phyloP scores from a whole-genome alignment of 805 yeast genomes.

The Yamadazyma nakazawae region DNA sequence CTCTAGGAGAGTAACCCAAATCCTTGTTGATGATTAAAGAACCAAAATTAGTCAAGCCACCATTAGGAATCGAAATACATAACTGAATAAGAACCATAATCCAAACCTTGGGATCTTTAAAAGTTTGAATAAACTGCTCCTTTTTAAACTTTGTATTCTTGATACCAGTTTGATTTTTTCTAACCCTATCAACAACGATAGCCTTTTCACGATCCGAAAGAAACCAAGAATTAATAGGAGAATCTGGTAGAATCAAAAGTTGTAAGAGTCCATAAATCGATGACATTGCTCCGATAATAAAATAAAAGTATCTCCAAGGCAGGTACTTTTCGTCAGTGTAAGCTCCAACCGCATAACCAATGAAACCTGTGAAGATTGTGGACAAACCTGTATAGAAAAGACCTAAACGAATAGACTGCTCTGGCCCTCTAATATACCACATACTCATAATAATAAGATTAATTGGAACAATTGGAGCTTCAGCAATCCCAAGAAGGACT shows the following conservation, averaged over 20 bases:
- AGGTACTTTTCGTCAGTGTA: slow-evolving; percentile 38
- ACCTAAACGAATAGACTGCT: slow-evolving; percentile 33
- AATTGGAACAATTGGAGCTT: slow-evolving; percentile 36
- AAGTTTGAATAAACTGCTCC: slow-evolving; percentile 34
- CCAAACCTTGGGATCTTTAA: slow-evolving; percentile 34
- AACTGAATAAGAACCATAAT: slow-evolving; percentile 25
- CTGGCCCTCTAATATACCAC: slow-evolving; percentile 32
- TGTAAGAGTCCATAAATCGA: slow-evolving; percentile 48
- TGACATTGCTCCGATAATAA: slow-evolving; percentile 54
- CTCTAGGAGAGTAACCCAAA: slow-evolving; percentile 15
- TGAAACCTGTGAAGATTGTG: slow-evolving; percentile 34
- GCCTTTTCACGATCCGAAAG: slow-evolving; percentile 30
- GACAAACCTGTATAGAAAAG: slow-evolving; percentile 33
- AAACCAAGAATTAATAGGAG: slow-evolving; percentile 33
- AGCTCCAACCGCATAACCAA: slow-evolving; percentile 52
- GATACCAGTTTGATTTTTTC: slow-evolving; percentile 37
- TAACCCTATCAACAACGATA: slow-evolving; percentile 30
- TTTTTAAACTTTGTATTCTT: slow-evolving; percentile 35
- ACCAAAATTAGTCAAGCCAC: slow-evolving; percentile 32
- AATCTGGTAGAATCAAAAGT: slow-evolving; percentile 40
- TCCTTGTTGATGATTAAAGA: slow-evolving; percentile 17
- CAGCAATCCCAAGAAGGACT: slow-evolving; percentile 37
- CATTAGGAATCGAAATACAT: slow-evolving; percentile 29
- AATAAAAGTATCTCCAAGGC: slow-evolving; percentile 62
- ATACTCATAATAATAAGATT: slow-evolving; percentile 29